Evolutionary conservation across 2,329 filamentous ascomycete genomes (phyloP), one percentile per base, ranked within the genome.

Genomic region (Zasmidium cellare): DNA sequence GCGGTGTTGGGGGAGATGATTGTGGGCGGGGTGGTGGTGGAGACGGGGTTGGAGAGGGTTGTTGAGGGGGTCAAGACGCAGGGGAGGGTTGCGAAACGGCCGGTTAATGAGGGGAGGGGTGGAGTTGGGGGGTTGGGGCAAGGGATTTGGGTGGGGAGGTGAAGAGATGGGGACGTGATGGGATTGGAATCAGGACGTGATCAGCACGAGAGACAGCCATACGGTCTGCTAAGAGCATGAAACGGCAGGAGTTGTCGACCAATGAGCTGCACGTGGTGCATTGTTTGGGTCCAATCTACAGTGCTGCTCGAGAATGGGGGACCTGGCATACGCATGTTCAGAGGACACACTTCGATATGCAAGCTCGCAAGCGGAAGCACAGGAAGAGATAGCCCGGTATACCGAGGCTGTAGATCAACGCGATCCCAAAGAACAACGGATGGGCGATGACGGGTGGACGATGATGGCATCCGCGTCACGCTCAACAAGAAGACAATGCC

Each of bases 1-100:
- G 90, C 93, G 9, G 87, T 92, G 16, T 79, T 97, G 9, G 87
- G 87, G 57, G 93, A 97, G 80, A 96, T 97, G 91, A 89, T 97
- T 56, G 90, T 96, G 16, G 93, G 93, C 14, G 93, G 93, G 1
- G 91, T 97, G 14, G 93, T 97, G 16, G 87, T 97, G 22, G 93
- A 97, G 79, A 97, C 93, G 28, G 91, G 88, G 68, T 77, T 96
- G 60, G 92, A 96, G 57, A 87, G 87, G 73, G 94, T 97, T 55
- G 90, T 97, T 3, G 84, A 90, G 31, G 92, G 91, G 1, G 93
- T 97, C 3, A 87, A 72, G 67, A 73, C 85, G 9, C 89, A 92
- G 70, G 90, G 90, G 18, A 85, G 85, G 31, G 88, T 93, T 11
- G 87, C 89, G 7, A 92, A 92, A 78, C 78, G 90, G 65, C 89